A percentile compares a stretch with the other conserved stretches of the same genome.
Conservation (phyloP, 495 filamentous ascomycete species). For the Gamarada debralockiae region DNA sequence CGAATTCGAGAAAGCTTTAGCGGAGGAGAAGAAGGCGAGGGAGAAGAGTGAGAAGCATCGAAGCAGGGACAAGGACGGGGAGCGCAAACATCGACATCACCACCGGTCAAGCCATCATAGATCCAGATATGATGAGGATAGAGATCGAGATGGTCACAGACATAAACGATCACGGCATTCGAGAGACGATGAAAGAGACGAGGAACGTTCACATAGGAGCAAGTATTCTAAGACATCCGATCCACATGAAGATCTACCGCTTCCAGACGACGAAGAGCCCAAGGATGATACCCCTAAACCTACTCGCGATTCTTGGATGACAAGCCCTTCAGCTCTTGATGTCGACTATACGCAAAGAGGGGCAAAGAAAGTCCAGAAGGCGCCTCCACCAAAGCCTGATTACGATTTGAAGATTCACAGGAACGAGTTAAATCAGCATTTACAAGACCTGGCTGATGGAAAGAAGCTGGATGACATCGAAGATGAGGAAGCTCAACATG, state of each 20-base stretch:
- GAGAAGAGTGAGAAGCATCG: conserved; percentile 38
- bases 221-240: conserved; percentile 39
- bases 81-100: conserved; percentile 33
- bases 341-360: conserved; percentile 80
- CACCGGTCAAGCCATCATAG: conserved; percentile 36
- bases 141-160: conserved; percentile 33
- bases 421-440: conserved; percentile 73
- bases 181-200: conserved; percentile 21
- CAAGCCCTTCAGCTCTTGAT: conserved; percentile 73
- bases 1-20: conserved; percentile 44
- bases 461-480: conserved; percentile 44
- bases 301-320: conserved; percentile 91
- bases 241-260: conserved; percentile 41
- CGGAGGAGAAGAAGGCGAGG: conserved; percentile 46
- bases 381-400: conserved; percentile 52
- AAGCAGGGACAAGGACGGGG: conserved; percentile 41
- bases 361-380: conserved; percentile 44
- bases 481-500: conserved; percentile 50
- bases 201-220: conserved; percentile 26
- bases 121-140: conserved; percentile 27
- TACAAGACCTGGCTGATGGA: conserved; percentile 58
- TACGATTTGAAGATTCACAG: conserved; percentile 75
- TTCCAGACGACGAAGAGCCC: conserved; percentile 41
- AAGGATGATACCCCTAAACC: conserved; percentile 21
- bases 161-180: conserved; percentile 42